Percentiles rank a stretch among this genome's conserved stretches.
Evolutionary conservation across 2,329 filamentous ascomycete species (phyloP).

Genomic region (Fusarium albidum): DNA sequence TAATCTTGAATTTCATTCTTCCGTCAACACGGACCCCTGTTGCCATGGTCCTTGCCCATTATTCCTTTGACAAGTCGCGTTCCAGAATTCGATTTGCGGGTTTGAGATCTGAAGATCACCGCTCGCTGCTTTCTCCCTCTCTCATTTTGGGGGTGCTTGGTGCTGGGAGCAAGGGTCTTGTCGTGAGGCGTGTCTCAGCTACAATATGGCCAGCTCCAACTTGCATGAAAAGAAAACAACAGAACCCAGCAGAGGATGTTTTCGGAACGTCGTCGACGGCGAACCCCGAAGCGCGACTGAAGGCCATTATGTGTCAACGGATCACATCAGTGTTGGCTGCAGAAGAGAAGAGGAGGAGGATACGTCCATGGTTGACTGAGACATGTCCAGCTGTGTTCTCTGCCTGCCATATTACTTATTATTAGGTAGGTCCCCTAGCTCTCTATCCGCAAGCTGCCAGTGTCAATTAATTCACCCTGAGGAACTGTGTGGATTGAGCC

Average conservation of each 20-base stretch:
- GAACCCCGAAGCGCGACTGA: slow-evolving; percentile 2
- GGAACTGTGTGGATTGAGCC: too few relatives aligned
- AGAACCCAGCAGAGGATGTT: slow-evolving; percentile 20
- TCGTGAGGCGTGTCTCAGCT: slow-evolving; percentile 31
- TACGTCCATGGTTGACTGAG: neutral
- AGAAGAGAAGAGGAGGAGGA: slow-evolving; percentile 1
- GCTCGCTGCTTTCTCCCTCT: too few relatives aligned
- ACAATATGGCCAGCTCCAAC: slow-evolving; percentile 10
- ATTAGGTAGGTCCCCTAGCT: too few relatives aligned
- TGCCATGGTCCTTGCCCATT: slow-evolving; percentile 21
- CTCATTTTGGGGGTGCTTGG: too few relatives aligned
- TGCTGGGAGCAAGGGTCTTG: too few relatives aligned
- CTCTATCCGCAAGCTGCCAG: too few relatives aligned
- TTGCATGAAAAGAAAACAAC: slow-evolving; percentile 30
- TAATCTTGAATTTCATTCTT: slow-evolving; percentile 37
- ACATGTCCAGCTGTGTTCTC: neutral
- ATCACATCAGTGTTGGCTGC: slow-evolving; percentile 14
- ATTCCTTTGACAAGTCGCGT: slow-evolving; percentile 25
- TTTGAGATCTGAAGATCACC: slow-evolving; percentile 9
- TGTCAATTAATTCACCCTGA: too few relatives aligned
- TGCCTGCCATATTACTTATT: too few relatives aligned
- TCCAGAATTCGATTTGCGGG: slow-evolving; percentile 23
- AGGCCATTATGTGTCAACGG: neutral
- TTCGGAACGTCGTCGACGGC: slow-evolving; percentile 13
- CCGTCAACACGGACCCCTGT: slow-evolving; percentile 26